Evolutionary conservation across 2,329 filamentous ascomycete genomes (phyloP), one percentile per base, ranked within the genome.

Genomic region (Ophiognomonia clavigignenti-juglandacearum): DNA sequence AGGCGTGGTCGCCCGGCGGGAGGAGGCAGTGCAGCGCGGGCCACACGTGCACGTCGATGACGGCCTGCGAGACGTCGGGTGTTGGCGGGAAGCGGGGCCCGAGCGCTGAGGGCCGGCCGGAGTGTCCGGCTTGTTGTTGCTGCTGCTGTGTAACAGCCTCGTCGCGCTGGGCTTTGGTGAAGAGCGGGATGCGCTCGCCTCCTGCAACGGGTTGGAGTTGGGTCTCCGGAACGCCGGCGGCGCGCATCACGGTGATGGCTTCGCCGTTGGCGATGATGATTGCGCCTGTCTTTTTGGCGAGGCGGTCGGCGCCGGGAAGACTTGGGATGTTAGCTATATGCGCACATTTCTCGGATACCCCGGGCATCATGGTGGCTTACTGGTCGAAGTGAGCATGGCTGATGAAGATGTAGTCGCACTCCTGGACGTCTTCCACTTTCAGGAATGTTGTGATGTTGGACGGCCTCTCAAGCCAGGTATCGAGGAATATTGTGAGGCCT

Each of bases 321-420:
- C 54, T 56, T 11, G 10, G 14, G 7, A 16, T 7, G 26, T 29
- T 29, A 29, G 26, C 26, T 13, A 13, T 29, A 29, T 29, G n/a
- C 13, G 7, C 26, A 8, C 26, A 8, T 29, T 13, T 8, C 26
- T 29, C n/a, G 5, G 5, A 31, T n/a, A 10, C 4, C 10, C 29
- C 29, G 5, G n/a, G 13, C 10, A 31, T 5, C 11, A 31, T 5
- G 29, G 4, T 23, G 19, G 20, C 43, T n/a, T 19, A 57, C 54
- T 59, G 55, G 19, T 59, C 57, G 39, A 59, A 59, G 41, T 59
- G 54, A 1, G 57, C 54, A 36, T 54, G 57, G 4, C 48, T 56
- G 20, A 60, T 59, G 39, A 60, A 51, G 14, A 59, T 60, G 23
- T 60, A 60, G 43, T 60, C 57, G 13, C 43, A 48, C 16, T 56